Conservation (phyloP, 768 basidiomycete species). For the Podaxis sp. region DNA sequence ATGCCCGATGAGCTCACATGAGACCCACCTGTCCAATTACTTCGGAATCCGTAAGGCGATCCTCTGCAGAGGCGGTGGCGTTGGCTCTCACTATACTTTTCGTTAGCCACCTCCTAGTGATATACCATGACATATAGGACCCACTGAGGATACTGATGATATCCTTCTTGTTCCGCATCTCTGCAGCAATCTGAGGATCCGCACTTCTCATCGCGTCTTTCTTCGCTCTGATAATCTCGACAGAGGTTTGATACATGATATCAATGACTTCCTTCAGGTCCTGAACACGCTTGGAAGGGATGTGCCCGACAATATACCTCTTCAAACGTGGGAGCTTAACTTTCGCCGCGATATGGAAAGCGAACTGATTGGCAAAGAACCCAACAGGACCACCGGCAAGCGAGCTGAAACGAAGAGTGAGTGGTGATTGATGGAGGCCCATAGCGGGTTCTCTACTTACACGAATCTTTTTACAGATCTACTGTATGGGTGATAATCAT, state of each 20-base stretch:
- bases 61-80: conserved; percentile 27
- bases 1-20: neutral
- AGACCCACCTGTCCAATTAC: conserved; percentile 33
- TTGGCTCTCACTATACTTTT: conserved; percentile 36
- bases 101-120: neutral
- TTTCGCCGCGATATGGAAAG: conserved; percentile 16
- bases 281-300: conserved; percentile 30
- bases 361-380: conserved; percentile 16
- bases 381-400: conserved; percentile 13
- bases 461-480: conserved; percentile 26
- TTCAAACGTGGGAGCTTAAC: conserved; percentile 27
- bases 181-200: conserved; percentile 27
- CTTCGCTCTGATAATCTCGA: conserved; percentile 33
- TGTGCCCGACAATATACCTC: conserved; percentile 28
- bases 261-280: conserved; percentile 30
- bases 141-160: conserved; percentile 42
- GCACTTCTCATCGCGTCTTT: conserved; percentile 31
- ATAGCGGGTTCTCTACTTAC: conserved; percentile 18
- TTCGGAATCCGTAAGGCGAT: conserved; percentile 32
- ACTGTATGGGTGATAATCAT: conserved; percentile 27
- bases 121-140: conserved; percentile 7
- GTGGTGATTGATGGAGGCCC: neutral
- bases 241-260: conserved; percentile 32
- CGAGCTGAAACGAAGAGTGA: conserved; percentile 8
- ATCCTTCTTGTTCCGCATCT: conserved; percentile 39